These are phyloP conservation scores for Aspergillus sparsus DNA, from an alignment of 495 filamentous ascomycete genomes.

Conservation along the genomic window DNA sequence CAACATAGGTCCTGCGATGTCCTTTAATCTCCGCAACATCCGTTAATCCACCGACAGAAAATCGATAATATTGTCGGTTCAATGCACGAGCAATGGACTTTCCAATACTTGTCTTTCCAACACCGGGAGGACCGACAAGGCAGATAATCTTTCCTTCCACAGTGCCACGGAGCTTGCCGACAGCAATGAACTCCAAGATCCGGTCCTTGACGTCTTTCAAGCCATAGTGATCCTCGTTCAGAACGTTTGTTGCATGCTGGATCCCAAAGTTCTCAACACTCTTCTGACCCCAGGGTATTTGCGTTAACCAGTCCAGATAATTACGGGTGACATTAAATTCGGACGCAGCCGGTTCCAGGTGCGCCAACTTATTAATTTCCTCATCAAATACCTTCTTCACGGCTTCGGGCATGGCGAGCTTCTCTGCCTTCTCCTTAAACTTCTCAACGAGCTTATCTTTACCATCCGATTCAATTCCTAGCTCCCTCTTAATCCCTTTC, in stretches of 20 bases:
- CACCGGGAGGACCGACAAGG: constrained; percentile 93
- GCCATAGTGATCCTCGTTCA: constrained; percentile 97
- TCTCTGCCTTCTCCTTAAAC: constrained; percentile 92
- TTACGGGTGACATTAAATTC: constrained; percentile 99
- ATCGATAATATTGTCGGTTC: constrained; percentile 94
- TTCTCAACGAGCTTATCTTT: constrained; percentile 97
- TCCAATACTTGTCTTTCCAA: constrained; percentile 98
- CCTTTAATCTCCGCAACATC: constrained; percentile 99
- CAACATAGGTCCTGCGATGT: constrained; percentile 94
- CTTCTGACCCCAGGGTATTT: constrained; percentile 96
- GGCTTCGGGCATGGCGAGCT: constrained; percentile 93
- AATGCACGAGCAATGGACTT: constrained; percentile 95
- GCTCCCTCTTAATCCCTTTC: constrained; percentile 96
- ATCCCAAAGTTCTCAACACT: constrained; percentile 97
- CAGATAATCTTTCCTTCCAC: constrained; percentile 99
- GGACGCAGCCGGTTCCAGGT: constrained; percentile 90
- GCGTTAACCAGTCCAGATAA: constrained; percentile 97
- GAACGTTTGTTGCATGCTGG: constrained; percentile 79
- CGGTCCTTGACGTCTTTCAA: constrained; percentile 98
- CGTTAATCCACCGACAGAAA: constrained; percentile 94
- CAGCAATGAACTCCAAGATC: constrained; percentile 97
- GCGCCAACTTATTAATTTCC: constrained; percentile 93
- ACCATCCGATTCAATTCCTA: constrained; percentile 95
- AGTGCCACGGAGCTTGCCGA: constrained; percentile 94
- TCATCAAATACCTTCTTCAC: constrained; percentile 98